phyloP scores from a whole-genome alignment of 306 rosid species.

The Dalbergia oliveri region DNA sequence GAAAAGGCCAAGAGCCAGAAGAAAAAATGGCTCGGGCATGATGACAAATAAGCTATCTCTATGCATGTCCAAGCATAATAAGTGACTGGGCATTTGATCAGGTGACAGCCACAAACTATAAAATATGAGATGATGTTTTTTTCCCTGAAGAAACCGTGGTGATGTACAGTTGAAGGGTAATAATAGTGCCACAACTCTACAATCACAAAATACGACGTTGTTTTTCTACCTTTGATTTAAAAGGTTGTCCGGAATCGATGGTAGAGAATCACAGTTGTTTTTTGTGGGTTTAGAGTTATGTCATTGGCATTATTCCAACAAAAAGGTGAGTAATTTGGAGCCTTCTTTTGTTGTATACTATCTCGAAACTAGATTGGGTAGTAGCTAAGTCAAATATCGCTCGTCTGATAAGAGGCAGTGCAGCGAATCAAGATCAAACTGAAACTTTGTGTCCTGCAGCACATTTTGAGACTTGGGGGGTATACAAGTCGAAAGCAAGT shows the following conservation, averaged over 20 bases:
- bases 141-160: slow-evolving; percentile 42
- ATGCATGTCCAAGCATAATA: slow-evolving; percentile 42
- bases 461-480: slow-evolving; percentile 41
- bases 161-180: slow-evolving; percentile 35
- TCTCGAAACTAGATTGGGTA: slow-evolving; percentile 39
- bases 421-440: slow-evolving; percentile 38
- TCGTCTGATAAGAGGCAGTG: slow-evolving; percentile 43
- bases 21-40: slow-evolving; percentile 51
- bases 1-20: slow-evolving; percentile 56
- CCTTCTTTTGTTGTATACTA: slow-evolving; percentile 45
- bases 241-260: slow-evolving; percentile 35
- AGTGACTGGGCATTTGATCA: slow-evolving; percentile 33
- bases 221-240: slow-evolving; percentile 51
- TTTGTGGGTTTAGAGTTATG: slow-evolving; percentile 47
- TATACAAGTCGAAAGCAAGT: slow-evolving; percentile 41
- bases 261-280: slow-evolving; percentile 48
- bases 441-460: slow-evolving; percentile 32
- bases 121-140: slow-evolving; percentile 36
- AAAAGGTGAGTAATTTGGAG: slow-evolving; percentile 35
- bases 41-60: slow-evolving; percentile 32
- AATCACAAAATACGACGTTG: slow-evolving; percentile 48
- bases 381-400: slow-evolving; percentile 43
- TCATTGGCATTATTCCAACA: slow-evolving; percentile 44
- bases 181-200: slow-evolving; percentile 45
- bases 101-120: slow-evolving; percentile 29